Conservation (phyloP, 495 filamentous ascomycete genomes). For the Aspergillus mulundensis region DNA sequence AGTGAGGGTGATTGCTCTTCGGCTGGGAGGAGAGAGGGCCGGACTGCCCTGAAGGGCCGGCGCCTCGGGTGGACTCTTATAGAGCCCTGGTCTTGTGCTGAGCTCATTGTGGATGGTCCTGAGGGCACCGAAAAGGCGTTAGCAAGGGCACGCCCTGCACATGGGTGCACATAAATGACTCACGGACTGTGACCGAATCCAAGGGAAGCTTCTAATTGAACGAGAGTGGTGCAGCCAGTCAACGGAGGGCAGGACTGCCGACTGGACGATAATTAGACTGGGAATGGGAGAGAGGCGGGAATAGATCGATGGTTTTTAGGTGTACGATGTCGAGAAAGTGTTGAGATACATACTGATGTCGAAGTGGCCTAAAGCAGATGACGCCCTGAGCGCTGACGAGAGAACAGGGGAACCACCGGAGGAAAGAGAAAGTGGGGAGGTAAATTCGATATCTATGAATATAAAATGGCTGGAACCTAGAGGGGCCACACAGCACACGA, state of each 20-base stretch:
- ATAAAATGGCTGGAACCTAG: neutral
- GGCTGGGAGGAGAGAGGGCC: constrained; percentile 26
- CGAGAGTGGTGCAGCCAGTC: constrained; percentile 4
- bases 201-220: constrained; percentile 10
- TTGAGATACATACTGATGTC: neutral
- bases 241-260: neutral
- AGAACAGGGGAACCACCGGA: neutral
- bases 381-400: neutral
- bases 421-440: neutral
- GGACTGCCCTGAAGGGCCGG: constrained; percentile 30
- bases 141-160: constrained; percentile 5
- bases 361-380: neutral
- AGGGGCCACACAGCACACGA: neutral
- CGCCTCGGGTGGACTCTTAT: constrained; percentile 17
- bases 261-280: constrained; percentile 1
- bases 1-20: constrained; percentile 12
- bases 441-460: neutral
- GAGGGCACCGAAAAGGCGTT: neutral
- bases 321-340: neutral
- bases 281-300: neutral
- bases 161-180: constrained; percentile 9
- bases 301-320: neutral
- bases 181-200: constrained; percentile 6
- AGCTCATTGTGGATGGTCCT: constrained; percentile 11
- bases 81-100: constrained; percentile 7